Conservation (phyloP, 75 land plant genomes). For the Selaginella moellendorffii region DNA sequence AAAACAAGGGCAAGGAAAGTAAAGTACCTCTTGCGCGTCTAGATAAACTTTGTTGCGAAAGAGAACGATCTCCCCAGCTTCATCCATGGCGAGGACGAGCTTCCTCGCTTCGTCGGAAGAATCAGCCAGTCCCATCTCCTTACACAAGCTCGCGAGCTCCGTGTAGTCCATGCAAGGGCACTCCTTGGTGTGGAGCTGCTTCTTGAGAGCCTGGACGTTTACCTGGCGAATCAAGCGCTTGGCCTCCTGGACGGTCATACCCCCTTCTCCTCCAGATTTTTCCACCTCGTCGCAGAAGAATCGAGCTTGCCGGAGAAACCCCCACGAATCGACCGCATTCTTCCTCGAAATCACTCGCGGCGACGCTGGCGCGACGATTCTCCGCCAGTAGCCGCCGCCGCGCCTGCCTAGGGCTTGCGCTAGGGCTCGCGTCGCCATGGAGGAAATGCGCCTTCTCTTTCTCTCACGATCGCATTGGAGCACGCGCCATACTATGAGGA, state of each 20-base stretch:
- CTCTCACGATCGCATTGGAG: too few relatives aligned
- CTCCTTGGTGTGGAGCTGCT: slow-evolving; percentile 28
- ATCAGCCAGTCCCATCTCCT: slow-evolving; percentile 44
- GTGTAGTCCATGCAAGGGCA: slow-evolving; percentile 34
- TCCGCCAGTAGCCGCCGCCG: too few relatives aligned
- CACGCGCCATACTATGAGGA: too few relatives aligned
- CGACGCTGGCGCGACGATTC: too few relatives aligned
- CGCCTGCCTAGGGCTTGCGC: too few relatives aligned
- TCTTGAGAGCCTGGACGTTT: slow-evolving; percentile 50
- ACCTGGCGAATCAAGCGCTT: slow-evolving; percentile 52
- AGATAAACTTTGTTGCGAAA: slow-evolving; percentile 65
- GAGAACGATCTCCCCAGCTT: slow-evolving; percentile 62
- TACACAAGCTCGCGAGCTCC: slow-evolving; percentile 43
- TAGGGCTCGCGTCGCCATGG: too few relatives aligned
- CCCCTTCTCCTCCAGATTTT: too few relatives aligned
- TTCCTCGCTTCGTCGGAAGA: slow-evolving; percentile 37
- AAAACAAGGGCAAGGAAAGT: not conserved
- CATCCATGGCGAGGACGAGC: slow-evolving; percentile 44
- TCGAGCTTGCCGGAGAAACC: too few relatives aligned
- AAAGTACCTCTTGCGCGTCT: slow-evolving; percentile 62
- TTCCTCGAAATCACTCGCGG: too few relatives aligned
- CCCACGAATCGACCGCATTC: too few relatives aligned
- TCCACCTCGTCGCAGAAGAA: too few relatives aligned
- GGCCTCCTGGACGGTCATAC: slow-evolving; percentile 30
- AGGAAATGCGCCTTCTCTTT: too few relatives aligned